Base-by-base conservation (phyloP, 108 stramenopile species). In the Fistulifera pelliculosa region DNA sequence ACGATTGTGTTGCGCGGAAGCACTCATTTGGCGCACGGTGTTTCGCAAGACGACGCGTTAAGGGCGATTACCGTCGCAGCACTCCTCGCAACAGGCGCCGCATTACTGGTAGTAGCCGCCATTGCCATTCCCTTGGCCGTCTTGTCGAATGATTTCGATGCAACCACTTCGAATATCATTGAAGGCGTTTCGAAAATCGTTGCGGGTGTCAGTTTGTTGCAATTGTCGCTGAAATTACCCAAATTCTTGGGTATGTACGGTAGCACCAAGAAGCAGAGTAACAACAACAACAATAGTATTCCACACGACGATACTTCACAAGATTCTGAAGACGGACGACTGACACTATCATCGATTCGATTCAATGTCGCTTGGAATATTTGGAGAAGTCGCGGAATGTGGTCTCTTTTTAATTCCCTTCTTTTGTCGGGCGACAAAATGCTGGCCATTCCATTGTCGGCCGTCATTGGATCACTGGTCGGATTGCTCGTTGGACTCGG, bases 351-450 rank as follows among this genome's bases (percentile, higher is more conserved):
- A 38, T 80, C 79, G 1, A 89, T 89, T 47, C 73, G 71, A 10
- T 89, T 89, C 77, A 89, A 89, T 58, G 79, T 89, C 24, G 83
- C 83, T 22, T 89, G 87, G 87, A 89, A 89, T 41, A 75, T 89
- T 47, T 89, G 83, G 87, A n/a, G 87, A 89, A 59, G 76, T 89
- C 39, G 81, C 79, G 24, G 81, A 89, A 56, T 80, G 76, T 60
- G 83, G 87, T n/a, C 76, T 82, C 56, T 89, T 89, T 49, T 57
- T 89, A 10, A 80, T 89, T 47, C 87, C 87, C 11, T 85, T 76
- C 62, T 80, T 89, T 44, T 88, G 2, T 66, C 56, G 27, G 82
- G 86, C 19, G 75, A 77, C 38, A 68, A 65, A 18, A 64, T 79
- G 13, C 61, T 54, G 17, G 75, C 82, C 18, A 83, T 88, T 51